Percentiles rank a stretch among this genome's conserved stretches.
phyloP scores from a whole-genome alignment of 2,329 filamentous ascomycete genomes.

The Cladophialophora yegresii region DNA sequence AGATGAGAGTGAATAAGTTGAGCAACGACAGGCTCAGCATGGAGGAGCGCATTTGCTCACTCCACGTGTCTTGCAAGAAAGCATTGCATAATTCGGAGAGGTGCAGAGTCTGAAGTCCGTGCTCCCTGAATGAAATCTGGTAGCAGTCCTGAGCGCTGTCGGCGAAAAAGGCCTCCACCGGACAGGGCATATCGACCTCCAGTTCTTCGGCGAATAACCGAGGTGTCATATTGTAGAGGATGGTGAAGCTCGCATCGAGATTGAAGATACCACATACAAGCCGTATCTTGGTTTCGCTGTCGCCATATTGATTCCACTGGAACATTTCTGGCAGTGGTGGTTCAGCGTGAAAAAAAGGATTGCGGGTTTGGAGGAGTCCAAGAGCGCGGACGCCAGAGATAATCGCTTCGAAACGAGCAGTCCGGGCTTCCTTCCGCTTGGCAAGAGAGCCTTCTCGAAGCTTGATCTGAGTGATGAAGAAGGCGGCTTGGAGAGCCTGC shows the following conservation, averaged over 20 bases:
- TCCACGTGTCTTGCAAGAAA: slow-evolving; percentile 10
- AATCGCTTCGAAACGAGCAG: slow-evolving; percentile 10
- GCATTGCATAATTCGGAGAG: slow-evolving; percentile 6
- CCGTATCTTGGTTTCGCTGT: slow-evolving; percentile 9
- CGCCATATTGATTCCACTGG: slow-evolving; percentile 11
- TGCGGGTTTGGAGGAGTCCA: slow-evolving; percentile 7
- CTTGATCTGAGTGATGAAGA: slow-evolving; percentile 12
- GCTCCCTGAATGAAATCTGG: background rate
- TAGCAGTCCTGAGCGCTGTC: slow-evolving; percentile 12
- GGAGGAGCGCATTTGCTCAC: slow-evolving; percentile 2
- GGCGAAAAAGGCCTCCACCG: slow-evolving; percentile 11
- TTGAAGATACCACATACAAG: slow-evolving; percentile 18
- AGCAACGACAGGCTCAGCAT: slow-evolving; percentile 13
- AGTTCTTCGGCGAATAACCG: slow-evolving; percentile 17
- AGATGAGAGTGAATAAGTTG: slow-evolving; percentile 7
- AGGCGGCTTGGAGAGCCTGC: slow-evolving; percentile 13
- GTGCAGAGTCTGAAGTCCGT: background rate
- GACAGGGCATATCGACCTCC: slow-evolving; percentile 9
- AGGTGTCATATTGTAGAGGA: slow-evolving; percentile 15
- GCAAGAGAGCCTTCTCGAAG: slow-evolving; percentile 6
- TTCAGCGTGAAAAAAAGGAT: slow-evolving; percentile 11
- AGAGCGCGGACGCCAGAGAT: slow-evolving; percentile 6
- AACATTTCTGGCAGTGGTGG: slow-evolving; percentile 8
- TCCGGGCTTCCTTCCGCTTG: slow-evolving; percentile 6
- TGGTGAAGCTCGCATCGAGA: slow-evolving; percentile 18